phyloP scores from a whole-genome alignment of 2,329 filamentous ascomycete species.

The Ceratocystis albifundus region DNA sequence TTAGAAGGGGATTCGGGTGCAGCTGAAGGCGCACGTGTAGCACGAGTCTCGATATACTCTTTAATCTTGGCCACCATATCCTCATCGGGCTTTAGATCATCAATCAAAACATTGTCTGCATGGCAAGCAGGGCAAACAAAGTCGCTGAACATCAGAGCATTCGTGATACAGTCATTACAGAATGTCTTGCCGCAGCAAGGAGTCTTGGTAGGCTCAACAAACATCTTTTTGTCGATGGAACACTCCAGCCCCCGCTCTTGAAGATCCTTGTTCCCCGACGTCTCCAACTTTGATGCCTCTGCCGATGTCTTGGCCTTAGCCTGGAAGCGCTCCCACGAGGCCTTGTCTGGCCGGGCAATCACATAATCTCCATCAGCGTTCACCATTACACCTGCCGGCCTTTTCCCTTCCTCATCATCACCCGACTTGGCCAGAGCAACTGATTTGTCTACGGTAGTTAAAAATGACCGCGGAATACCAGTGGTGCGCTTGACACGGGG shows the following conservation, averaged over 20 bases:
- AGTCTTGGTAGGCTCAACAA: conserved; percentile 97
- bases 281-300: conserved; percentile 65
- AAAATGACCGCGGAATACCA: conserved; percentile 87
- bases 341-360: conserved; percentile 88
- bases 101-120: conserved; percentile 81
- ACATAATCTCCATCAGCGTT: conserved; percentile 97
- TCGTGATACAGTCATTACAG: conserved; percentile 99
- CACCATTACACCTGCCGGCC: conserved; percentile 86
- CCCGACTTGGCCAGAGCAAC: conserved; percentile 61
- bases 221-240: conserved; percentile 93
- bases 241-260: conserved; percentile 84
- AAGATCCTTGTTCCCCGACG: conserved; percentile 71
- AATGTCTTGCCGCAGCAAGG: conserved; percentile 97
- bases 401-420: conserved; percentile 66
- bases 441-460: conserved; percentile 91
- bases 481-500: conserved; percentile 92
- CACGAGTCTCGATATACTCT: conserved; percentile 42
- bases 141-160: conserved; percentile 96
- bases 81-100: conserved; percentile 75
- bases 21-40: conserved; percentile 23
- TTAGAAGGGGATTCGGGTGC: conserved; percentile 29
- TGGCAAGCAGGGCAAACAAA: conserved; percentile 89
- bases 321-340: conserved; percentile 93
- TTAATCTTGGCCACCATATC: conserved; percentile 69
- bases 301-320: conserved; percentile 82